A percentile compares a stretch with the other conserved stretches of the same genome.
phyloP scores from a whole-genome alignment of 1,284 basidiomycete genomes.

The Veloporphyrellus conicus region DNA sequence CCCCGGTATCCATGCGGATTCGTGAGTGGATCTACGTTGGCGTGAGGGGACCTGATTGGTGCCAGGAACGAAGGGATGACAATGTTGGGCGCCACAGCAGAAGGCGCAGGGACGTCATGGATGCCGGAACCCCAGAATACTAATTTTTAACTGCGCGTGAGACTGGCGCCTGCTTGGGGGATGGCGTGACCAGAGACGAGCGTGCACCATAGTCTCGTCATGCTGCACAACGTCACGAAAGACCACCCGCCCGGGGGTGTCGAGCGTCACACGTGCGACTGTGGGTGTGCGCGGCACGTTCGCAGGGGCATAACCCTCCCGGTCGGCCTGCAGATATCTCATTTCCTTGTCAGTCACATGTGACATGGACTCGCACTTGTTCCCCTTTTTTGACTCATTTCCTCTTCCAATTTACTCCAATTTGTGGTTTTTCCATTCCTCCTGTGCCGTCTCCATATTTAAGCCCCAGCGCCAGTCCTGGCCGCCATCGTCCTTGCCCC shows the following conservation, averaged over 20 bases:
- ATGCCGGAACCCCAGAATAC: not conserved
- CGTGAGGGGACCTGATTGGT: not conserved
- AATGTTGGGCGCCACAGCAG: not conserved
- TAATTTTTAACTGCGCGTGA: not conserved
- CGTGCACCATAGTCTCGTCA: too few relatives aligned
- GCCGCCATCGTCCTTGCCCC: constrained; percentile 20
- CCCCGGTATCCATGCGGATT: constrained; percentile 11
- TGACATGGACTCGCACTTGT: constrained; percentile 25
- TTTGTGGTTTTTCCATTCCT: constrained; percentile 36
- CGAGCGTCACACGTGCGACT: too few relatives aligned
- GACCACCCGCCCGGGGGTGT: too few relatives aligned
- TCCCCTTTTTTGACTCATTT: constrained; percentile 34
- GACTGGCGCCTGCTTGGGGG: not conserved
- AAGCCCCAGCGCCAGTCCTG: constrained; percentile 23
- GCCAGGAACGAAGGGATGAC: not conserved
- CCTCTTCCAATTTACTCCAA: constrained; percentile 27
- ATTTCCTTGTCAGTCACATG: constrained; percentile 20
- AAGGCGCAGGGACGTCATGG: not conserved
- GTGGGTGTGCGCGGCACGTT: too few relatives aligned
- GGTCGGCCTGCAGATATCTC: too few relatives aligned
- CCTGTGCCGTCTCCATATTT: constrained; percentile 37
- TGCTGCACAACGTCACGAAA: too few relatives aligned
- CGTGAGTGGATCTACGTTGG: constrained; percentile 22
- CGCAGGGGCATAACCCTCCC: too few relatives aligned
- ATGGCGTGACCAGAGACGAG: not conserved